Evolutionary conservation across 202 grass and related monocot genomes (phyloP).

Genomic region (Schoenoplectus tabernaemontani): DNA sequence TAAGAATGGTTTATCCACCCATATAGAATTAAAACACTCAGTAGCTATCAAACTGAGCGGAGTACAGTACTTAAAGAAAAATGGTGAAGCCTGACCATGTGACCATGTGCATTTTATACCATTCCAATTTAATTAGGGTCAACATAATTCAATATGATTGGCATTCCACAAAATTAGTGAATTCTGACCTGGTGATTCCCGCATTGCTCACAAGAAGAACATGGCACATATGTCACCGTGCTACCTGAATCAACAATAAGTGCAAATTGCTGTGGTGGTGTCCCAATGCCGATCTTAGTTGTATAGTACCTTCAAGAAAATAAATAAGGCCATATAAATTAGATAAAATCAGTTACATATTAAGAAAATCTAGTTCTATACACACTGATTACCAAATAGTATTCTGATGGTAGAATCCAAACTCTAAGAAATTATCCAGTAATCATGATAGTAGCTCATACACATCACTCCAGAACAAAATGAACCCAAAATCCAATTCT

Average conservation of each 20-base stretch:
- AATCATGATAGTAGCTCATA: background rate
- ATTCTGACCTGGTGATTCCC: constrained; percentile 77
- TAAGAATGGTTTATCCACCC: background rate
- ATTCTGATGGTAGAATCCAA: background rate
- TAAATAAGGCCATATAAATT: background rate
- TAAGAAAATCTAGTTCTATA: background rate
- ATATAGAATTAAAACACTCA: background rate
- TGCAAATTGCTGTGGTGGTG: constrained; percentile 85
- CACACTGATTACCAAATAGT: background rate
- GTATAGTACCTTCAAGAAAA: constrained; percentile 65
- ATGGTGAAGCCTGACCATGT: too few relatives aligned
- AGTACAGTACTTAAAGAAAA: background rate
- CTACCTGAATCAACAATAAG: constrained; percentile 97
- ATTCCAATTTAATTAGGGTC: too few relatives aligned
- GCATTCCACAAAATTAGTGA: background rate
- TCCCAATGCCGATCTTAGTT: constrained; percentile 75
- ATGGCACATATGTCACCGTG: constrained; percentile 98
- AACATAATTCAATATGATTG: background rate
- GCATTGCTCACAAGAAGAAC: constrained; percentile 86
- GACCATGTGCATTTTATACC: background rate
- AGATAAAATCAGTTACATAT: background rate
- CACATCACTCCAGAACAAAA: too few relatives aligned
- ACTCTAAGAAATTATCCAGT: background rate
- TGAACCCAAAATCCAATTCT: background rate
- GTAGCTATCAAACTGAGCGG: background rate